phyloP scores from a whole-genome alignment of 306 rosid genomes.

The Psophocarpus tetragonolobus region DNA sequence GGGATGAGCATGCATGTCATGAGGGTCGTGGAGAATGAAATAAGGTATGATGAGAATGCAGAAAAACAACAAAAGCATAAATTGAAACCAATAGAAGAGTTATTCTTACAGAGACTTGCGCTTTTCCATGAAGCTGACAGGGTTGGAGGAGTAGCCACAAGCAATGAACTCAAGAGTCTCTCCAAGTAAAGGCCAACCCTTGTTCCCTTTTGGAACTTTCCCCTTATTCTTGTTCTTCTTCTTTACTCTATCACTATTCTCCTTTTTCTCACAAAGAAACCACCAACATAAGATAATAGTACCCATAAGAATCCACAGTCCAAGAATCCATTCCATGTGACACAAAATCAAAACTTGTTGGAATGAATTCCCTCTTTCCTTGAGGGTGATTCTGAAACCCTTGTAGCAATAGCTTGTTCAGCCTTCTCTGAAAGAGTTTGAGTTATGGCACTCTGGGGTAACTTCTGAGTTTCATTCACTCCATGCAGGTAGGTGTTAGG shows the following conservation, averaged over 20 bases:
- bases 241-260: not conserved
- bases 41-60: not conserved
- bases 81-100: not conserved
- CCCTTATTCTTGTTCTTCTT: slow-evolving; percentile 13
- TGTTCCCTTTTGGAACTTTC: slow-evolving; percentile 61
- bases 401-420: not conserved
- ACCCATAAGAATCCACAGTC: slow-evolving; percentile 42
- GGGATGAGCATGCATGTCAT: slow-evolving; percentile 32
- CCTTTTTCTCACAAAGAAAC: slow-evolving; percentile 28
- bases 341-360: not conserved
- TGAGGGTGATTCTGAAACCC: slow-evolving; percentile 14
- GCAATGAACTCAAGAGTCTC: slow-evolving; percentile 94
- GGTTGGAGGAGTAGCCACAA: slow-evolving; percentile 72
- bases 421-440: not conserved
- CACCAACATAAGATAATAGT: slow-evolving; percentile 15
- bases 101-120: slow-evolving; percentile 83
- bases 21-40: slow-evolving; percentile 30
- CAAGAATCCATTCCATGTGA: slow-evolving; percentile 48
- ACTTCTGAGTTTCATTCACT: slow-evolving; percentile 22
- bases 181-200: slow-evolving; percentile 89
- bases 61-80: slow-evolving; percentile 3
- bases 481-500: slow-evolving; percentile 45
- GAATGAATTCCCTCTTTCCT: not conserved
- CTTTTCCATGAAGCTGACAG: slow-evolving; percentile 85
- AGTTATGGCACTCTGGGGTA: not conserved